Evolutionary conservation across 2,329 filamentous ascomycete genomes (phyloP).

Genomic region (Colletotrichum tanaceti): DNA sequence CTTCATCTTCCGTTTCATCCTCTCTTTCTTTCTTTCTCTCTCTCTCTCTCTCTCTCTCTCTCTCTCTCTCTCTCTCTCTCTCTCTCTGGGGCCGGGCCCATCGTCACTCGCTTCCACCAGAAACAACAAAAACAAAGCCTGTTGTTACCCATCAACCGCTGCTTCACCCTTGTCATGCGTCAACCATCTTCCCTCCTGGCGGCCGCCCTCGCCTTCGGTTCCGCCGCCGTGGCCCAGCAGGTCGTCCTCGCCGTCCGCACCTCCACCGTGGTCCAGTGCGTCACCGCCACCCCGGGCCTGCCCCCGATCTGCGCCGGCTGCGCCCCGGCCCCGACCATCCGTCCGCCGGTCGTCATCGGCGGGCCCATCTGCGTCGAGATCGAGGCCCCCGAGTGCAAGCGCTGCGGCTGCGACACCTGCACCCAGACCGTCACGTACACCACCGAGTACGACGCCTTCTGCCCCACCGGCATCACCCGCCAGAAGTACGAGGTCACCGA

Average conservation of each 20-base stretch:
- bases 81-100: no score
- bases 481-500: slow-evolving; percentile 6
- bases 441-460: slow-evolving; percentile 16
- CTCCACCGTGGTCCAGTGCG: not conserved
- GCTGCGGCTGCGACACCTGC: slow-evolving; percentile 1
- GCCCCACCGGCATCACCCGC: not conserved
- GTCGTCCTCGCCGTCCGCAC: not conserved
- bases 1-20: no score
- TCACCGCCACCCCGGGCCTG: not conserved
- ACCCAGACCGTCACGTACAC: not conserved
- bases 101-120: no score
- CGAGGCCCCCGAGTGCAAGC: not conserved
- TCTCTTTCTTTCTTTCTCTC: no score
- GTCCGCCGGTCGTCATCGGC: not conserved
- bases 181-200: not conserved
- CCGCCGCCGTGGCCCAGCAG: not conserved
- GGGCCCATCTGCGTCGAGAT: slow-evolving; percentile 3
- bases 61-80: no score
- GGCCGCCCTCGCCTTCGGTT: not conserved
- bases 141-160: not conserved
- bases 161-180: not conserved
- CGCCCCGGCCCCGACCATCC: not conserved
- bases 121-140: not conserved
- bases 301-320: not conserved
- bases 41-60: no score